A percentile compares a stretch with the other conserved stretches of the same genome.
These are phyloP conservation scores for Rhytidiadelphus loreus DNA, from an alignment of 225 moss, liverwort and hornwort genomes.

Conservation along the genomic window DNA sequence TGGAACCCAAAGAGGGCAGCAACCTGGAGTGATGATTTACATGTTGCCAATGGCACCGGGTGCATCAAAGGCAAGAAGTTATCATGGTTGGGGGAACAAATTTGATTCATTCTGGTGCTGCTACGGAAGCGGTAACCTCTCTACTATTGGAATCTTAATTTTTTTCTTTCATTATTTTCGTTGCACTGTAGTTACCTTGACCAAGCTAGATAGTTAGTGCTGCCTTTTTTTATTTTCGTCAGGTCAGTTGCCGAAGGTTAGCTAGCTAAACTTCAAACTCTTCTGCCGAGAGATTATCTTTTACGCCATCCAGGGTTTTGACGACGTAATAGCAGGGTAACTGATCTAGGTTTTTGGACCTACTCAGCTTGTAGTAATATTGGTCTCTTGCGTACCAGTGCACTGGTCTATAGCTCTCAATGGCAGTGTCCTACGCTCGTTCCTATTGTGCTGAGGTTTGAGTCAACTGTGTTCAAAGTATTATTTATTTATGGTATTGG, in stretches of 20 bases:
- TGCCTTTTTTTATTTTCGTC: neutral
- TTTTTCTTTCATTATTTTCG: neutral
- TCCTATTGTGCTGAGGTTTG: neutral
- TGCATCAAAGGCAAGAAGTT: slow-evolving; percentile 71
- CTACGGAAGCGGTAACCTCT: slow-evolving; percentile 74
- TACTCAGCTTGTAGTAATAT: neutral
- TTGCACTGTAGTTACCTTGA: neutral
- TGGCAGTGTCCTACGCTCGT: neutral
- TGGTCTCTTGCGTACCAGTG: neutral
- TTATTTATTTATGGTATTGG: neutral
- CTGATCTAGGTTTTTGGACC: neutral
- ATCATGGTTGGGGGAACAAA: slow-evolving; percentile 94
- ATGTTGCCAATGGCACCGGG: slow-evolving; percentile 92
- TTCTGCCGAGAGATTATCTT: neutral
- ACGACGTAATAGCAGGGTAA: neutral
- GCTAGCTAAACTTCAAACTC: neutral
- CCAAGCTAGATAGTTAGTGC: neutral
- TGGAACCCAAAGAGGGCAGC: slow-evolving; percentile 74
- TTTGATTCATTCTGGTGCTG: slow-evolving; percentile 98
- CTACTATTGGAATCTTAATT: neutral
- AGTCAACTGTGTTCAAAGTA: neutral
- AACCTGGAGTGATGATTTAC: slow-evolving; percentile 97
- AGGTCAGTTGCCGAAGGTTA: neutral
- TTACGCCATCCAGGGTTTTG: neutral
- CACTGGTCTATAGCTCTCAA: neutral